These are phyloP conservation scores for Sutorius eximius DNA, from an alignment of 1,284 basidiomycete species.

Conservation along the genomic window DNA sequence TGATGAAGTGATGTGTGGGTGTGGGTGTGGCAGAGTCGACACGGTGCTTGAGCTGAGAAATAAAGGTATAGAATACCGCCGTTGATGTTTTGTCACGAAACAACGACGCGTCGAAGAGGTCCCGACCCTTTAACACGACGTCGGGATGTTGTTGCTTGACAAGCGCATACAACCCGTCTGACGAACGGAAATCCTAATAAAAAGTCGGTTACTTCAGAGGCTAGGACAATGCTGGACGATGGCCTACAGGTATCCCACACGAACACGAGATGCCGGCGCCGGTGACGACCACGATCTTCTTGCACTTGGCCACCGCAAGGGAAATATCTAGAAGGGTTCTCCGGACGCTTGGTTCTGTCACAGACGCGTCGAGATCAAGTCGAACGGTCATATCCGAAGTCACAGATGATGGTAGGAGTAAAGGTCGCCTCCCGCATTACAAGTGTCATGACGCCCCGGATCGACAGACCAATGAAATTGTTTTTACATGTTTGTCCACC, in stretches of 20 bases:
- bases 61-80: conserved; percentile 91
- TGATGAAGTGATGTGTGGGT: conserved; percentile 86
- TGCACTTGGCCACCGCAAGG: conserved; percentile 75
- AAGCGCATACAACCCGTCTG: conserved; percentile 84
- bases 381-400: conserved; percentile 52
- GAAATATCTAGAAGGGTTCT: conserved; percentile 68
- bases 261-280: conserved; percentile 94
- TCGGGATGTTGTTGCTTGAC: conserved; percentile 85
- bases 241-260: conserved; percentile 85
- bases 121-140: conserved; percentile 82
- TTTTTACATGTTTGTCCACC: conserved; percentile 33
- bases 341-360: conserved; percentile 51
- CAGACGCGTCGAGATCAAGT: conserved; percentile 49
- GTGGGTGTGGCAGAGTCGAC: conserved; percentile 82
- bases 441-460: conserved; percentile 25
- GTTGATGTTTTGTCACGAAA: conserved; percentile 86
- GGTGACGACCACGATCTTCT: conserved; percentile 83
- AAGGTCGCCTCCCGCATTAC: conserved; percentile 10
- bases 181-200: conserved; percentile 85
- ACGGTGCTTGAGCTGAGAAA: conserved; percentile 83
- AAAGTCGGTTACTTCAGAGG: neutral
- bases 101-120: conserved; percentile 85
- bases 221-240: neutral
- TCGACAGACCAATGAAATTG: conserved; percentile 27
- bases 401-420: conserved; percentile 10